phyloP scores from a whole-genome alignment of 2,329 filamentous ascomycete species.

The Beauveria varroae region DNA sequence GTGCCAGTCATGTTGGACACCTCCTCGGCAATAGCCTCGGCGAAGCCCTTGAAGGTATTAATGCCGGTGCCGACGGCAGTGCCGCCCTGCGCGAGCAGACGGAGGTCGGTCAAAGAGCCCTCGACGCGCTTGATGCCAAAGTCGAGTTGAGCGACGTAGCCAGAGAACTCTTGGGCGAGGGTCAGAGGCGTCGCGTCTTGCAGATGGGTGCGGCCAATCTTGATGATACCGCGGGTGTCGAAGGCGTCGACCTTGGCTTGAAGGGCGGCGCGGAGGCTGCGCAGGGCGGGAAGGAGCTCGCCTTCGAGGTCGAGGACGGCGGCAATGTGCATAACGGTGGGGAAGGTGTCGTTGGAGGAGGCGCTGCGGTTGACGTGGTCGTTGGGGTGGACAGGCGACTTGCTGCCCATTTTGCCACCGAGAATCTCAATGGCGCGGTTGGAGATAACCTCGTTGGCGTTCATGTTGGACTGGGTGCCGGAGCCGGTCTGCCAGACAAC shows the following conservation, averaged over 20 bases:
- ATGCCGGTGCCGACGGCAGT: conserved; percentile 95
- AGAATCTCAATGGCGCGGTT: conserved; percentile 98
- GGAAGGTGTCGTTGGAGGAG: conserved; percentile 98
- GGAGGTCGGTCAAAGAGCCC: conserved; percentile 72
- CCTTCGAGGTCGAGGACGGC: conserved; percentile 89
- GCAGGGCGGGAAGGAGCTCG: conserved; percentile 74
- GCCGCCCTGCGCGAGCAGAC: conserved; percentile 86
- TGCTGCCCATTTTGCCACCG: conserved; percentile 86
- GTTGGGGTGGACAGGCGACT: conserved; percentile 98
- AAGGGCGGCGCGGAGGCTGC: conserved; percentile 73
- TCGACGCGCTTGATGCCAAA: conserved; percentile 83
- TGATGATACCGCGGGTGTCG: conserved; percentile 82
- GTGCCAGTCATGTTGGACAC: conserved; percentile 89
- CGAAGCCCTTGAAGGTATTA: conserved; percentile 96
- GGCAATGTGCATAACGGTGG: conserved; percentile 98
- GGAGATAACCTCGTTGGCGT: conserved; percentile 99
- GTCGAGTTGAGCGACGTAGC: conserved; percentile 92
- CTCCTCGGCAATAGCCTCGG: conserved; percentile 84
- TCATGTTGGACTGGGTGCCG: conserved; percentile 99
- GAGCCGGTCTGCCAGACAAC: conserved; percentile 99
- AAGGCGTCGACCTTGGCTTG: conserved; percentile 87
- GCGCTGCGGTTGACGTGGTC: conserved; percentile 99
- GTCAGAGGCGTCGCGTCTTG: conserved; percentile 96
- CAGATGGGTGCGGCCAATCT: conserved; percentile 96
- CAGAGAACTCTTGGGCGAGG: conserved; percentile 94